phyloP scores from a whole-genome alignment of 495 filamentous ascomycete genomes.

The Melanomma pulvis-pyrius region DNA sequence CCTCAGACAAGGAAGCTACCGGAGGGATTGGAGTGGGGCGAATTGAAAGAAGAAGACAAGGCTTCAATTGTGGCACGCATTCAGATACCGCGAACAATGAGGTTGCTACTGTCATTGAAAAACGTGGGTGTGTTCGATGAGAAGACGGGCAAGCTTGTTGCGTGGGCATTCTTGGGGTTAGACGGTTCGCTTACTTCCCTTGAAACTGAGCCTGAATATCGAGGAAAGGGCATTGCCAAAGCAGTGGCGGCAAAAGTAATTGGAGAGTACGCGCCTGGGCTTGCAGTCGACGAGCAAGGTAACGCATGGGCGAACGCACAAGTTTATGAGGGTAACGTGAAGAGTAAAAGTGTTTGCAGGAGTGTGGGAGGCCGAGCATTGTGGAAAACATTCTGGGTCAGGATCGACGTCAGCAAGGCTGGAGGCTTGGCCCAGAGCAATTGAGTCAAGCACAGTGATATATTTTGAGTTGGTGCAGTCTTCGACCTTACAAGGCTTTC shows the following conservation, averaged over 20 bases:
- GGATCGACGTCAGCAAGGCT: constrained; percentile 39
- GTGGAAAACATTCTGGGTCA: constrained; percentile 45
- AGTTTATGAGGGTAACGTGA: constrained; percentile 43
- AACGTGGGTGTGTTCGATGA: constrained; percentile 31
- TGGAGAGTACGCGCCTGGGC: constrained; percentile 32
- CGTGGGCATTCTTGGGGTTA: constrained; percentile 47
- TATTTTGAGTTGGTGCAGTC: neutral
- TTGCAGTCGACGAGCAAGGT: constrained; percentile 22
- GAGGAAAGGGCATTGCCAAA: constrained; percentile 45
- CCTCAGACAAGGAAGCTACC: constrained; percentile 26
- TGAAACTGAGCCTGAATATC: constrained; percentile 40
- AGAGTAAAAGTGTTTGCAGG: constrained; percentile 41
- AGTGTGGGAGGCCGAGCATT: constrained; percentile 41
- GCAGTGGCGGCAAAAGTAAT: constrained; percentile 42
- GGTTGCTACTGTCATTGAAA: constrained; percentile 26
- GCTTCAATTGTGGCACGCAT: constrained; percentile 23
- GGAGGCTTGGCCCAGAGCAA: neutral
- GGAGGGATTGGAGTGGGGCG: constrained; percentile 33
- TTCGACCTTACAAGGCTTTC: neutral
- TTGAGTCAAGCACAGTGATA: neutral
- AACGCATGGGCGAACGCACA: constrained; percentile 44
- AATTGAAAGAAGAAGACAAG: constrained; percentile 28
- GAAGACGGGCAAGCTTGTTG: constrained; percentile 28
- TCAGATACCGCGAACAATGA: constrained; percentile 19
- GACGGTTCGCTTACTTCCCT: constrained; percentile 43